These are phyloP conservation scores for Sugiyamaella xylanicola DNA, from an alignment of 1,139 yeast species.

Conservation along the genomic window DNA sequence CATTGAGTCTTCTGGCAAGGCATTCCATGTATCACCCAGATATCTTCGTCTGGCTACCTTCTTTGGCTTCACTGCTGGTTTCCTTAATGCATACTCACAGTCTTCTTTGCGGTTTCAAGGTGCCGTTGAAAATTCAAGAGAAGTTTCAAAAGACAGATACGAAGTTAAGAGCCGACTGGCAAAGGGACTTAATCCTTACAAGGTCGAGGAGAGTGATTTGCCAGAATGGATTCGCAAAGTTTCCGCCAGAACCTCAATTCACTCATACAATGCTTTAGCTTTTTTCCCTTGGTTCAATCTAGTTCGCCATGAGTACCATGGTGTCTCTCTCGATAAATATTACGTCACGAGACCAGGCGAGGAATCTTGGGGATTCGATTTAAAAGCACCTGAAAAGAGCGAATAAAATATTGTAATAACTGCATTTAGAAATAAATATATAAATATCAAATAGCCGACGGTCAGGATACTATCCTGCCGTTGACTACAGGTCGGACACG, in stretches of 20 bases:
- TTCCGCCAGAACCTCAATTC: slow-evolving; percentile 79
- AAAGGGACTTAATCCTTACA: slow-evolving; percentile 66
- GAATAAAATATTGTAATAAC: slow-evolving; percentile 7
- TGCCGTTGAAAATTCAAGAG: slow-evolving; percentile 70
- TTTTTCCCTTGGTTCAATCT: slow-evolving; percentile 83
- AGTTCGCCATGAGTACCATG: slow-evolving; percentile 82
- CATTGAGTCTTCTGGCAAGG: slow-evolving; percentile 53
- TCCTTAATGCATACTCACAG: slow-evolving; percentile 62
- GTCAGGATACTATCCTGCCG: slow-evolving; percentile 4
- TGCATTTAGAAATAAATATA: slow-evolving; percentile 17
- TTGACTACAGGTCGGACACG: background rate
- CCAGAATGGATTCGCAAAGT: slow-evolving; percentile 74
- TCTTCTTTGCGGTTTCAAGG: slow-evolving; percentile 80
- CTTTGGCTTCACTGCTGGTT: slow-evolving; percentile 72
- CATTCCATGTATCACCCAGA: slow-evolving; percentile 58
- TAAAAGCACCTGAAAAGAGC: slow-evolving; percentile 22
- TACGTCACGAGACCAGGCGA: slow-evolving; percentile 61
- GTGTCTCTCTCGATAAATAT: slow-evolving; percentile 69
- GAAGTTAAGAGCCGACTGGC: slow-evolving; percentile 71
- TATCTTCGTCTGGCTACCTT: slow-evolving; percentile 59
- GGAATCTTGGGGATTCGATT: slow-evolving; percentile 46
- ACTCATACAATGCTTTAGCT: slow-evolving; percentile 63
- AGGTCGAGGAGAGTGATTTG: slow-evolving; percentile 55
- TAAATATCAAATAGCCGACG: slow-evolving; percentile 1
- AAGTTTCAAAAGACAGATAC: slow-evolving; percentile 70